A percentile compares a stretch with the other conserved stretches of the same genome.
These are phyloP conservation scores for Penicillium lividum DNA, from an alignment of 495 filamentous ascomycete genomes.

Conservation along the genomic window DNA sequence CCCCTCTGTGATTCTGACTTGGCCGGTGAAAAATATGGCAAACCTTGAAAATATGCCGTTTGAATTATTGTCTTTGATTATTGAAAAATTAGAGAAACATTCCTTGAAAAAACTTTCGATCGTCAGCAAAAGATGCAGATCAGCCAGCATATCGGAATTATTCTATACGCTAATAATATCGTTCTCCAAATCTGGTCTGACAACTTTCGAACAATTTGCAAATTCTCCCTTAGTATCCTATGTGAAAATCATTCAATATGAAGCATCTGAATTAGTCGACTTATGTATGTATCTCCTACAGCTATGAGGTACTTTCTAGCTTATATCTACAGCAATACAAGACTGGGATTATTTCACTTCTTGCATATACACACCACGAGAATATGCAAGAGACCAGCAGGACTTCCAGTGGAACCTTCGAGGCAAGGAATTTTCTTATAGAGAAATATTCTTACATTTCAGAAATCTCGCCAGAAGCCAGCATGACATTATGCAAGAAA, in stretches of 20 bases:
- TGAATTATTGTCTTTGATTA: background rate
- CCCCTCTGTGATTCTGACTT: no score
- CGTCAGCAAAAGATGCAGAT: background rate
- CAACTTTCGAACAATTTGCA: background rate
- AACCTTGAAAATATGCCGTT: background rate
- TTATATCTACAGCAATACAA: background rate
- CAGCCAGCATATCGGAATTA: background rate
- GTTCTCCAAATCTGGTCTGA: background rate
- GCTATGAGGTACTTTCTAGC: background rate
- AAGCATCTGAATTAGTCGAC: background rate
- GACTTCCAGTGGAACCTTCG: background rate
- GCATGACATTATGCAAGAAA: background rate
- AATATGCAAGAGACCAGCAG: background rate
- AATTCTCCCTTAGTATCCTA: background rate
- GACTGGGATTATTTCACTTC: background rate
- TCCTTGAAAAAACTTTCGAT: background rate
- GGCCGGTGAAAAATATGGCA: background rate
- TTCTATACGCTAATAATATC: background rate
- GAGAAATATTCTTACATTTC: background rate
- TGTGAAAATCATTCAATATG: background rate
- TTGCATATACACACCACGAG: background rate
- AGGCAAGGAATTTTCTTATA: background rate
- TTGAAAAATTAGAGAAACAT: background rate
- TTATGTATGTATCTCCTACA: background rate
- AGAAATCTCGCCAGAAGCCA: background rate